Evolutionary conservation across 768 basidiomycete genomes (phyloP).

Genomic region (Mycena albidolilacea): DNA sequence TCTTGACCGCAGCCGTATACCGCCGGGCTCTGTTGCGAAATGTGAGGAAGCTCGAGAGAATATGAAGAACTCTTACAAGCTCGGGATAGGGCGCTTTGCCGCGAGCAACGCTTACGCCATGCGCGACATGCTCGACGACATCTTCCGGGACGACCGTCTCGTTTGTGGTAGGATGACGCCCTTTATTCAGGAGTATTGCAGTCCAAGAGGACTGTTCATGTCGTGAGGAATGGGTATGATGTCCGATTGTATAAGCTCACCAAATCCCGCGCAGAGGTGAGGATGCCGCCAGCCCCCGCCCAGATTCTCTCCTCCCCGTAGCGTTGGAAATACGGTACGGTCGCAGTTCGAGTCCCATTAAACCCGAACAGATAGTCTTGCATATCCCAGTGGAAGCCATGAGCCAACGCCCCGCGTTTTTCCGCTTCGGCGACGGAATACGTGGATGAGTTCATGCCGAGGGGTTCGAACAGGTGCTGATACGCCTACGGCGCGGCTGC

Average conservation of each 20-base stretch:
- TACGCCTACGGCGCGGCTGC: too few species aligned
- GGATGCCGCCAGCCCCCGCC: conserved; percentile 60
- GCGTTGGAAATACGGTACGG: conserved; percentile 57
- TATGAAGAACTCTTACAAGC: conserved; percentile 40
- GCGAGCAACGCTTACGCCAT: conserved; percentile 51
- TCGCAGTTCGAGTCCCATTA: conserved; percentile 53
- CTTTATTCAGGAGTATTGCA: conserved; percentile 57
- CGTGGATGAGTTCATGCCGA: conserved; percentile 57
- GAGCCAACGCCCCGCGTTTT: conserved; percentile 49
- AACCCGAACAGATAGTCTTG: conserved; percentile 46
- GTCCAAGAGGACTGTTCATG: conserved; percentile 50
- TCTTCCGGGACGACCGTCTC: conserved; percentile 53
- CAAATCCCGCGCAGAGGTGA: conserved; percentile 58
- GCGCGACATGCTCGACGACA: conserved; percentile 54
- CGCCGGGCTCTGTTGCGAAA: conserved; percentile 49
- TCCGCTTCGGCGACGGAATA: conserved; percentile 57
- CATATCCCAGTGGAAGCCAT: conserved; percentile 55
- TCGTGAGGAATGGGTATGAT: conserved; percentile 16
- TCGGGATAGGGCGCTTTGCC: conserved; percentile 56
- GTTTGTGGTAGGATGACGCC: conserved; percentile 56
- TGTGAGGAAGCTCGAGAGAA: background rate
- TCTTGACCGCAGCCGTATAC: conserved; percentile 59
- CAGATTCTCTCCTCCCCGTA: conserved; percentile 57
- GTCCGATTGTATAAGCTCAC: conserved; percentile 42
- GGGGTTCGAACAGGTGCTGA: conserved; percentile 56